Percentiles rank a stretch among this genome's conserved stretches.
Evolutionary conservation across 176 grass and related monocot genomes (phyloP).

Genomic region (Aegilops bicornis): DNA sequence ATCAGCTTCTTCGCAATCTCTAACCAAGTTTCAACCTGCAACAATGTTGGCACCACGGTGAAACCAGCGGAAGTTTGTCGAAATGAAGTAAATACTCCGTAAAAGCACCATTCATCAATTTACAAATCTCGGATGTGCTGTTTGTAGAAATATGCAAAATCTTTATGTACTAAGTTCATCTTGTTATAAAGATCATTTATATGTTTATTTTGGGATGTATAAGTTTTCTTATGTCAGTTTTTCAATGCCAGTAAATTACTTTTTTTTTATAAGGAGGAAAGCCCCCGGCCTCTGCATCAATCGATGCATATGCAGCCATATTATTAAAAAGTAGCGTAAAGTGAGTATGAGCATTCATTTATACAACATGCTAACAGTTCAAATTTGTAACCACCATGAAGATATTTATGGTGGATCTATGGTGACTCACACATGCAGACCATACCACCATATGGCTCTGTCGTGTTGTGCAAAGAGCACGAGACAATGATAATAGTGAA

Average conservation of each 20-base stretch:
- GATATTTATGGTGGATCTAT: not conserved
- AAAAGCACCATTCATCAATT: not conserved
- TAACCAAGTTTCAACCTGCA: constrained; percentile 77
- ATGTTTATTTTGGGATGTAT: not conserved
- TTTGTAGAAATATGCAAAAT: not conserved
- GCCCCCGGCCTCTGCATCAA: too few relatives aligned
- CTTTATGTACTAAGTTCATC: not conserved
- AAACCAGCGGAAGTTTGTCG: not conserved
- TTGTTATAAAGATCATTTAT: not conserved
- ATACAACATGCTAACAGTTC: not conserved
- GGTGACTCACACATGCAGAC: not conserved
- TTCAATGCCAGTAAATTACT: not conserved
- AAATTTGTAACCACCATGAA: not conserved
- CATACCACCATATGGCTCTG: not conserved
- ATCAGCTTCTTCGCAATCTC: constrained; percentile 76
- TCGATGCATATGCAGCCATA: too few relatives aligned
- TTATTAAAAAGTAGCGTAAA: too few relatives aligned
- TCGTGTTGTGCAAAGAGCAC: not conserved
- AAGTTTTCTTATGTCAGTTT: not conserved
- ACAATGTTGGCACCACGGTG: not conserved
- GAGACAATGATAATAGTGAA: not conserved
- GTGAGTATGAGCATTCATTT: not conserved
- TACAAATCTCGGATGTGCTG: not conserved
- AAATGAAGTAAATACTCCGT: not conserved
- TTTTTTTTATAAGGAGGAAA: too few relatives aligned